phyloP scores from a whole-genome alignment of 495 filamentous ascomycete species.

The Lophiotrema nucula region DNA sequence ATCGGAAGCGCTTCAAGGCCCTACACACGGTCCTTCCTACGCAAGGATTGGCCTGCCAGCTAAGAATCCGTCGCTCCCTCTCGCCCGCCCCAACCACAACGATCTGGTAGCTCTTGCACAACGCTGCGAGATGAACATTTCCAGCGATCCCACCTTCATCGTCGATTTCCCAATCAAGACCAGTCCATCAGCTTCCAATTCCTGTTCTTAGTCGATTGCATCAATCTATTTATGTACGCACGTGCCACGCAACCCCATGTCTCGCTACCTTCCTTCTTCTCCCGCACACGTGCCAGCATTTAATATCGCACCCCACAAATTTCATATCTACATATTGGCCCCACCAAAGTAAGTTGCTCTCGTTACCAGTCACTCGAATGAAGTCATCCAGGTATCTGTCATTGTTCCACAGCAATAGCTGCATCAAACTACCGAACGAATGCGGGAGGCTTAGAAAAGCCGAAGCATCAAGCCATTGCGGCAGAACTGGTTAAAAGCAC shows the following conservation, averaged over 20 bases:
- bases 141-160: conserved; percentile 13
- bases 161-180: conserved; percentile 19
- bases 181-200: neutral
- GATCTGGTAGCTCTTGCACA: too few relatives aligned
- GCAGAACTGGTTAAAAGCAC: conserved; percentile 29
- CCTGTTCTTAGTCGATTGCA: neutral
- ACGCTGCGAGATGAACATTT: too few relatives aligned
- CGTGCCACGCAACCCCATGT: neutral
- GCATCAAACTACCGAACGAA: neutral
- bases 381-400: conserved; percentile 15
- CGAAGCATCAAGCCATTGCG: conserved; percentile 15
- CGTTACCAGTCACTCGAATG: conserved; percentile 9
- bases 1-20: too few relatives aligned
- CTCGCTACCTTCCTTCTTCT: neutral
- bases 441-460: conserved; percentile 8
- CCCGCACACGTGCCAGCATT: conserved; percentile 12
- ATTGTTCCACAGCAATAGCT: neutral
- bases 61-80: neutral
- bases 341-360: conserved; percentile 23
- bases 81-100: neutral
- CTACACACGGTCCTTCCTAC: too few relatives aligned
- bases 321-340: conserved; percentile 18
- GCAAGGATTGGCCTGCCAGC: too few relatives aligned
- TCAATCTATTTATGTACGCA: neutral
- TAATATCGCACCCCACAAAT: conserved; percentile 17